Conservation (phyloP, 345 rosid genomes). For the Salix suchowensis region DNA sequence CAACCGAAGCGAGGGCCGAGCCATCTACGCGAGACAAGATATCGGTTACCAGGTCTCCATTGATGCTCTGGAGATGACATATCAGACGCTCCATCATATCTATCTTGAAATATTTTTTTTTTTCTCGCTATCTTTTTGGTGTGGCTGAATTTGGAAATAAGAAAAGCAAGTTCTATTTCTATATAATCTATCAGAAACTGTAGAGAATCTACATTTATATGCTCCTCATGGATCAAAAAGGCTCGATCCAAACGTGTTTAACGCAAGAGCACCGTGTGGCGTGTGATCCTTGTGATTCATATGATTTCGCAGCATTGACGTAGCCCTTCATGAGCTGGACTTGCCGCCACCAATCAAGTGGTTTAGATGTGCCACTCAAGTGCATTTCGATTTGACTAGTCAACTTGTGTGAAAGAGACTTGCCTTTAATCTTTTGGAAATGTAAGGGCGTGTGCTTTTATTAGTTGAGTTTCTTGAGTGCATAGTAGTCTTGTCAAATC, state of each 20-base stretch:
- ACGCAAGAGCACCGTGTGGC: too few relatives aligned
- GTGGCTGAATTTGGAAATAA: too few relatives aligned
- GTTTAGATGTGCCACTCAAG: not conserved
- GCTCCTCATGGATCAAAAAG: too few relatives aligned
- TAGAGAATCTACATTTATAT: too few relatives aligned
- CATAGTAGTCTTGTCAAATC: too few relatives aligned
- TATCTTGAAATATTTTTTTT: not conserved
- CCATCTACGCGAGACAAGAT: constrained; percentile 31
- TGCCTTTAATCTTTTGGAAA: not conserved
- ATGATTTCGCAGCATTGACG: not conserved
- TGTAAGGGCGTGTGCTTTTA: not conserved
- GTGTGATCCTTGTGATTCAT: not conserved
- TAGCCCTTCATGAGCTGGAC: not conserved
- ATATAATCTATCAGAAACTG: too few relatives aligned
- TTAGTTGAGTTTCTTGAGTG: too few relatives aligned
- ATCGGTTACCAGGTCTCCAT: constrained; percentile 20
- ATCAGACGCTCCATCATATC: constrained; percentile 5
- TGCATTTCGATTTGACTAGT: not conserved
- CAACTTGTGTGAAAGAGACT: not conserved
- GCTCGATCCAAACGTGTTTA: too few relatives aligned
- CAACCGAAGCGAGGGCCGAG: constrained; percentile 28
- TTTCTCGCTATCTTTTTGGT: not conserved
- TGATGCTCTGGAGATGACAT: constrained; percentile 16
- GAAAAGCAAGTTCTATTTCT: too few relatives aligned
- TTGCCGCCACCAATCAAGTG: not conserved